Conservation (phyloP, 495 filamentous ascomycete species). For the Saxophila tyrrhenica region DNA sequence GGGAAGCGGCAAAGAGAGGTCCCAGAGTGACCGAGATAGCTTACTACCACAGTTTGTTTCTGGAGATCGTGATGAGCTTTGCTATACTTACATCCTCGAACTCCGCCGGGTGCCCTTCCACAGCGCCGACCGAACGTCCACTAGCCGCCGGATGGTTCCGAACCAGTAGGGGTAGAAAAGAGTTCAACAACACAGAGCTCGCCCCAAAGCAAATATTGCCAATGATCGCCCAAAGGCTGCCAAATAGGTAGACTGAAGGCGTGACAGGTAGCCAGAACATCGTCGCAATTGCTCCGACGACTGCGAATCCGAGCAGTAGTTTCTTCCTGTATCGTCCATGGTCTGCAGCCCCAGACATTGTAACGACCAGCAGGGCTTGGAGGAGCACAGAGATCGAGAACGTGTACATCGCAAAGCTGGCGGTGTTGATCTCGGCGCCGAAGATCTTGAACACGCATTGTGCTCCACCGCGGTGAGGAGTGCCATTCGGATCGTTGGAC, state of each 20-base stretch:
- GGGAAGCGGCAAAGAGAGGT: no score
- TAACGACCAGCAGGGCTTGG: constrained; percentile 82
- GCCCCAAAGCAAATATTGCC: constrained; percentile 65
- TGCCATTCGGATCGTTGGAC: constrained; percentile 9
- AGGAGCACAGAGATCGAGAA: constrained; percentile 85
- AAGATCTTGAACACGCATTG: constrained; percentile 78
- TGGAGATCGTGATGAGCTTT: no score
- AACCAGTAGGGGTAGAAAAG: constrained; percentile 36
- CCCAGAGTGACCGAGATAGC: no score
- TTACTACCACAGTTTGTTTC: no score
- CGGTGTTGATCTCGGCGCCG: constrained; percentile 83
- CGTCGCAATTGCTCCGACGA: constrained; percentile 64
- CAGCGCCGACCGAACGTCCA: neutral
- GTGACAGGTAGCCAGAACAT: constrained; percentile 81
- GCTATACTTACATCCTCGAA: constrained; percentile 10
- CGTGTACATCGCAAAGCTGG: constrained; percentile 96
- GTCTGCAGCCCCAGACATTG: constrained; percentile 90
- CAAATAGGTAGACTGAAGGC: constrained; percentile 64
- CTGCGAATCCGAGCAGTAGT: constrained; percentile 71
- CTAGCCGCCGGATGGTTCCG: constrained; percentile 48
- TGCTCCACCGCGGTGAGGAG: constrained; percentile 19
- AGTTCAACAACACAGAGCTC: constrained; percentile 36
- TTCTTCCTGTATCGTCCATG: constrained; percentile 89
- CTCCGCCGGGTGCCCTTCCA: neutral
- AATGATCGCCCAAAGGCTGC: constrained; percentile 70